phyloP scores from a whole-genome alignment of 768 basidiomycete genomes.

The Plicaturopsis crispa region DNA sequence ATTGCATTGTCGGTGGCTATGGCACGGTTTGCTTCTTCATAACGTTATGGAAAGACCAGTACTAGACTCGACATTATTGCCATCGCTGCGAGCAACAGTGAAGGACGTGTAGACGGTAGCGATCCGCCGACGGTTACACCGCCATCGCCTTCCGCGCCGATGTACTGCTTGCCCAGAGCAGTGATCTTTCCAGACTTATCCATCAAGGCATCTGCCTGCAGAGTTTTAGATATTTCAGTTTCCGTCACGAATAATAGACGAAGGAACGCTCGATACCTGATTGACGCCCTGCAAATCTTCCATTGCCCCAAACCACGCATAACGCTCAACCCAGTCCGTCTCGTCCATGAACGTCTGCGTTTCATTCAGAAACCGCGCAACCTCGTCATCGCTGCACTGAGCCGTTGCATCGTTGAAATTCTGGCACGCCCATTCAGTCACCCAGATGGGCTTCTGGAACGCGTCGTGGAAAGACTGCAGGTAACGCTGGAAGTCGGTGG shows the following conservation, averaged over 20 bases:
- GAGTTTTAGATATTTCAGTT: constrained; percentile 3
- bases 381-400: constrained; percentile 39
- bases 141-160: constrained; percentile 17
- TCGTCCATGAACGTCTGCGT: constrained; percentile 49
- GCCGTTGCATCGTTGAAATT: constrained; percentile 28
- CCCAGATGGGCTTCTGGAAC: constrained; percentile 48
- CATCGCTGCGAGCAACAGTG: too few relatives aligned
- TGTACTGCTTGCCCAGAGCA: constrained; percentile 42
- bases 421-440: constrained; percentile 57
- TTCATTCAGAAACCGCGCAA: constrained; percentile 38
- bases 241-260: neutral
- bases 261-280: constrained; percentile 20
- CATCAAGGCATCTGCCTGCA: constrained; percentile 37
- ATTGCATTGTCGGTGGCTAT: too few relatives aligned
- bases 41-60: too few relatives aligned
- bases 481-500: constrained; percentile 44
- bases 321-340: constrained; percentile 46
- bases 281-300: constrained; percentile 41
- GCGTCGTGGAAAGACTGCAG: constrained; percentile 41
- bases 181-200: constrained; percentile 34
- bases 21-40: too few relatives aligned
- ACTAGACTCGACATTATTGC: too few relatives aligned
- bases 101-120: too few relatives aligned
- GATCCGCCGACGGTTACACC: too few relatives aligned
- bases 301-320: constrained; percentile 58